Percentiles rank a stretch among this genome's conserved stretches.
Conservation (phyloP, 495 filamentous ascomycete species). For the Aspergillus wentii region DNA sequence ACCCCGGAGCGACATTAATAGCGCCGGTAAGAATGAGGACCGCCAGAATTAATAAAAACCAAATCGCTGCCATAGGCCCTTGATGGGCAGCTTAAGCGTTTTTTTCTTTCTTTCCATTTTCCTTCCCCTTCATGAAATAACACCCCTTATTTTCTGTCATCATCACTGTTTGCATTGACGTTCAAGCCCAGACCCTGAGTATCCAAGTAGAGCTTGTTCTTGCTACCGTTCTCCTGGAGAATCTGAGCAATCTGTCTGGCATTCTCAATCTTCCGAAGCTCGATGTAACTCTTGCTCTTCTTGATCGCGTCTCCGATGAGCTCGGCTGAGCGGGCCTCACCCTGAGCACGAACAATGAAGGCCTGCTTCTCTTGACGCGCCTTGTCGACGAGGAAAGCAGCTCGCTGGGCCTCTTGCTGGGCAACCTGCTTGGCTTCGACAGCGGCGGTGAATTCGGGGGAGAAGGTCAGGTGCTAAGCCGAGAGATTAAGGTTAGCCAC, state of each 20-base stretch:
- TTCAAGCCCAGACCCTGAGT: constrained; percentile 86
- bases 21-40: constrained; percentile 8
- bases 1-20: constrained; percentile 16
- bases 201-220: constrained; percentile 93
- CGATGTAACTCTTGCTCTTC: constrained; percentile 95
- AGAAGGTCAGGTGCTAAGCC: constrained; percentile 91
- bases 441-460: constrained; percentile 96
- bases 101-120: constrained; percentile 6
- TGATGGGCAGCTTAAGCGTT: constrained; percentile 2
- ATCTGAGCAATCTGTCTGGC: constrained; percentile 79
- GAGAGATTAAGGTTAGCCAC: constrained; percentile 13
- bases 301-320: constrained; percentile 99
- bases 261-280: constrained; percentile 96
- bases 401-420: constrained; percentile 95
- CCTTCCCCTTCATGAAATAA: constrained; percentile 9
- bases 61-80: constrained; percentile 5
- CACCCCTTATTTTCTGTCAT: constrained; percentile 28
- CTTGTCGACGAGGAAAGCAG: constrained; percentile 97
- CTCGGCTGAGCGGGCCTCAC: constrained; percentile 96
- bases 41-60: constrained; percentile 7
- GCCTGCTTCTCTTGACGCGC: constrained; percentile 99
- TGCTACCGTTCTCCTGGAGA: constrained; percentile 76
- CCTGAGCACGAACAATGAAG: constrained; percentile 95
- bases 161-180: constrained; percentile 56
- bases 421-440: constrained; percentile 99